Evolutionary conservation across 2,329 filamentous ascomycete genomes (phyloP), one percentile per base, ranked within the genome.

Genomic region (Magnaporthiopsis incrustans): DNA sequence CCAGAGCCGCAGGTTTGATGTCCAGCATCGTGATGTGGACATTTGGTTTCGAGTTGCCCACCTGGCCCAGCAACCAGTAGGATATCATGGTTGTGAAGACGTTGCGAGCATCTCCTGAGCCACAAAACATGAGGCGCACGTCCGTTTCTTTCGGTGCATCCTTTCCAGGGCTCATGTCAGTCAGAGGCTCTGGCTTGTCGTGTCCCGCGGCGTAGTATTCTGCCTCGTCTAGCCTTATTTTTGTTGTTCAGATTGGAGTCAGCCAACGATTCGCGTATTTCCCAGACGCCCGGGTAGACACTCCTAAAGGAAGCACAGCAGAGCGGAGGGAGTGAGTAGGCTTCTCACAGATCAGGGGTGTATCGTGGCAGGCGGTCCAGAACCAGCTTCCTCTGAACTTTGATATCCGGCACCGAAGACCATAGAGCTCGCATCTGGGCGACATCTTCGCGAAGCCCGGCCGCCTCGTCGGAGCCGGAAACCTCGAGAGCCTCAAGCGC

Each of bases 81-180:
- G 57, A 58, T 30, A 61, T 25, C n/a, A 72, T 63, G 8, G 68
- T 67, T 5, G 30, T 15, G 26, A 70, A 69, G 32, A 70, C 38
- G 38, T 71, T 65, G 6, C 68, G 67, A 22, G 65, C 70, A 57
- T 72, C 69, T 14, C 70, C 70, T 62, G 65, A 67, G 27, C 70
- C 68, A 25, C 67, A 70, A 59, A 71, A 68, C 44, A 72, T 63
- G 22, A 70, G 64, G 4, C 67, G 63, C 2, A 71, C 26, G 26
- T 68, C 57, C 61, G 26, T 65, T 62, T n/a, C 60, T n/a, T 6
- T 57, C n/a, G 3, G 56, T 65, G 8, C 57, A 30, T 12, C 57
- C 30, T 25, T 63, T 56, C 10, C 32, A 11, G 56, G 66, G 32
- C 27, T 53, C 2, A 60, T 38, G 22, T 68, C 67, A 53, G 65